Evolutionary conservation across 257 asterid species (phyloP).

Genomic region (Solanum infundibuliforme): DNA sequence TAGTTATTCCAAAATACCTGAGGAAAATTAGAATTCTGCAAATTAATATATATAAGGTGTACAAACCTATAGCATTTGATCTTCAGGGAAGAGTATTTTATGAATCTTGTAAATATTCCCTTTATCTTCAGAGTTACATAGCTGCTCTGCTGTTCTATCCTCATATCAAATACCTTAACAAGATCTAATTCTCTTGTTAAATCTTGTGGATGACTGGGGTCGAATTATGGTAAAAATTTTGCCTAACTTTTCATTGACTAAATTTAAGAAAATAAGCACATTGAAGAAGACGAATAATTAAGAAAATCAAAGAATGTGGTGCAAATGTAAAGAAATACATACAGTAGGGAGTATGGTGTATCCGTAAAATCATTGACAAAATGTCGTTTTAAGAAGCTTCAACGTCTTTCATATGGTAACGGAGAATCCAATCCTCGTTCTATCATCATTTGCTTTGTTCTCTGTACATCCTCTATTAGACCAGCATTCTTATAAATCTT

Average conservation of each 20-base stretch:
- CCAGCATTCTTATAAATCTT: conserved; percentile 40
- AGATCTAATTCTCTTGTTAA: neutral
- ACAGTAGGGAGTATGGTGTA: neutral
- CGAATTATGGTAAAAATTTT: neutral
- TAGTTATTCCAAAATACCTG: neutral
- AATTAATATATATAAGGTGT: neutral
- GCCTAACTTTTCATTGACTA: neutral
- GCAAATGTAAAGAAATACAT: neutral
- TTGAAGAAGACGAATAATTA: neutral
- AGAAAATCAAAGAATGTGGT: neutral
- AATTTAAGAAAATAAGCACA: neutral
- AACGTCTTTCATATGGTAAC: neutral
- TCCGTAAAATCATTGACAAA: neutral
- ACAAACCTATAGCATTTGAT: neutral
- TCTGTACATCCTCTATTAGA: conserved; percentile 31
- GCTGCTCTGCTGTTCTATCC: neutral
- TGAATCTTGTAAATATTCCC: neutral
- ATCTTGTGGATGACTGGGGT: neutral
- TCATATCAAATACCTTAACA: neutral
- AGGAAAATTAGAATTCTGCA: neutral
- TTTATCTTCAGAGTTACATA: neutral
- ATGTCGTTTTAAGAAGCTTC: neutral
- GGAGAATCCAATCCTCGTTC: conserved; percentile 46
- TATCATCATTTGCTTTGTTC: conserved; percentile 39
- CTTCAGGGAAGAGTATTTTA: neutral